phyloP scores from a whole-genome alignment of 1,284 basidiomycete genomes.

The Golubevia sp. region DNA sequence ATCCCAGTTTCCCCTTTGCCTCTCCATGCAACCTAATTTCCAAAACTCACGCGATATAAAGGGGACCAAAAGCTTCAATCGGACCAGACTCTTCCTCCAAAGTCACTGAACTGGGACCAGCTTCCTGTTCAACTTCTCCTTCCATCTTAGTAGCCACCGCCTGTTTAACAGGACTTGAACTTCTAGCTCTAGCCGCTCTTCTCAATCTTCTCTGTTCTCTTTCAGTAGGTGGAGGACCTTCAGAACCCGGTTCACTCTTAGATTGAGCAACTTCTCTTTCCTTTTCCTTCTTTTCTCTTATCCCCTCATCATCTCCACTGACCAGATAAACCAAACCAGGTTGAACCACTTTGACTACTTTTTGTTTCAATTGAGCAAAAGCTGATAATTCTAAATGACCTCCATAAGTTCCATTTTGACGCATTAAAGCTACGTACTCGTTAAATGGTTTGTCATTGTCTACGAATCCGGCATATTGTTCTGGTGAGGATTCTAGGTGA shows the following conservation, averaged over 20 bases:
- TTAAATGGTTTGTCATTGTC: conserved; percentile 73
- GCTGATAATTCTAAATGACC: conserved; percentile 88
- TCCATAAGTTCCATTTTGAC: conserved; percentile 76
- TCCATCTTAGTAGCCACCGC: conserved; percentile 13
- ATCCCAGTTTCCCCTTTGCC: too few relatives aligned
- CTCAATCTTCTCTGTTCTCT: conserved; percentile 19
- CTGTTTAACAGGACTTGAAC: too few relatives aligned
- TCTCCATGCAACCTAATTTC: background rate
- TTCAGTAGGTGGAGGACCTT: conserved; percentile 22
- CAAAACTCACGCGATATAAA: background rate
- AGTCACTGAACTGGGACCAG: background rate
- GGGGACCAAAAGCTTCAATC: background rate
- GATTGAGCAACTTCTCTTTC: conserved; percentile 32
- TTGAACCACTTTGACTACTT: conserved; percentile 87
- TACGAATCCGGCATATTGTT: conserved; percentile 82
- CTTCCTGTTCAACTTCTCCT: conserved; percentile 18
- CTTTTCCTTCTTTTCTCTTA: conserved; percentile 14
- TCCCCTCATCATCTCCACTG: conserved; percentile 34
- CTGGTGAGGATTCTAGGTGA: conserved; percentile 74
- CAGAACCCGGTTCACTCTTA: conserved; percentile 17
- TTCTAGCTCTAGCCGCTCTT: background rate
- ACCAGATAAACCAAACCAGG: conserved; percentile 69
- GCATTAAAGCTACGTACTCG: conserved; percentile 47
- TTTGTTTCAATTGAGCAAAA: conserved; percentile 77
- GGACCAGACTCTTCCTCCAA: background rate